Evolutionary conservation across 2,329 filamentous ascomycete species (phyloP).

Genomic region (Diaporthe helianthi): DNA sequence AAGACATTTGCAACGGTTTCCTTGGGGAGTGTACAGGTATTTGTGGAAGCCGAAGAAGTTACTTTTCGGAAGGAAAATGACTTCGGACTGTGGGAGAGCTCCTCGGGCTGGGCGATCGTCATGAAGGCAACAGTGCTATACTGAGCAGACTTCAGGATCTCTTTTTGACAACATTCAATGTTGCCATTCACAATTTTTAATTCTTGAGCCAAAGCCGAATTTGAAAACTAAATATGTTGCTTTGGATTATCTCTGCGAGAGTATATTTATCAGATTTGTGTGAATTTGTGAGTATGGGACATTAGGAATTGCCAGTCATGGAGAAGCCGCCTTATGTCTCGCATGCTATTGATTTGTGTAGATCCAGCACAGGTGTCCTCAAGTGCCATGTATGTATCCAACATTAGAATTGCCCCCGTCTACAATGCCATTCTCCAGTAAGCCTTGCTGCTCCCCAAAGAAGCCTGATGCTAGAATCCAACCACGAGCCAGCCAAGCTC

Average conservation of each 20-base stretch:
- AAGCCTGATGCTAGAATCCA: neutral
- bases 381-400: too few species aligned
- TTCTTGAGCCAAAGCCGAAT: neutral
- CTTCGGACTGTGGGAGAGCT: conserved; percentile 59
- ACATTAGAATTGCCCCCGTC: neutral
- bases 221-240: neutral
- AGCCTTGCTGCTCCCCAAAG: neutral
- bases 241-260: neutral
- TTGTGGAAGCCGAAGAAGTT: conserved; percentile 53
- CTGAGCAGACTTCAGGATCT: neutral
- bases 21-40: conserved; percentile 49
- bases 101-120: conserved; percentile 57
- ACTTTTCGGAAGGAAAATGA: conserved; percentile 59
- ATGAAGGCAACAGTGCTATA: conserved; percentile 44
- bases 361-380: neutral
- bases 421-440: neutral
- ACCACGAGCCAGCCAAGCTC: neutral
- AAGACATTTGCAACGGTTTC: conserved; percentile 40
- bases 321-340: neutral
- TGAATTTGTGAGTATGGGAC: neutral
- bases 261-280: neutral
- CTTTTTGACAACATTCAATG: neutral
- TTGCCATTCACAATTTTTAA: too few species aligned
- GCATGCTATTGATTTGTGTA: too few species aligned
- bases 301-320: neutral